phyloP scores from a whole-genome alignment of 169 alveolate genomes.

The Eimeria necatrix region DNA sequence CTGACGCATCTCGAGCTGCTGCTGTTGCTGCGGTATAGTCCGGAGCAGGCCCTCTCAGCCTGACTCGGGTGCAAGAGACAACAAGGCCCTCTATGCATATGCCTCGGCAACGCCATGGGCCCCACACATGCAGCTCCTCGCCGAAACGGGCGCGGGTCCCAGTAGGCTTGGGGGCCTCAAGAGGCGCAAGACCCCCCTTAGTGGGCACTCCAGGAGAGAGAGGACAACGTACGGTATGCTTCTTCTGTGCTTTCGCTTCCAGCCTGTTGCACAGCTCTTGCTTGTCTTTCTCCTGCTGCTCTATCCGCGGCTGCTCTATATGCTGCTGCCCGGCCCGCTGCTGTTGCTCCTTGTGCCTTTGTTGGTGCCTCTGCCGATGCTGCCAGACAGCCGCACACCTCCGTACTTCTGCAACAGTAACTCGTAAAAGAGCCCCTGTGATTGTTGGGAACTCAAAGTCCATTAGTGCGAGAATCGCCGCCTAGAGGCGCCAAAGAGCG shows the following conservation, averaged over 20 bases:
- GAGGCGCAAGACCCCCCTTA: background rate
- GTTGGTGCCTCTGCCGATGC: background rate
- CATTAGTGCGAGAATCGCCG: background rate
- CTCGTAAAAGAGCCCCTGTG: slow-evolving; percentile 3
- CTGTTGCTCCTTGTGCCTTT: background rate
- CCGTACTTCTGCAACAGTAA: background rate
- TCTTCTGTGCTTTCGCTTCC: no score
- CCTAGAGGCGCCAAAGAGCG: no score
- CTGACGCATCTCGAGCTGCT: background rate
- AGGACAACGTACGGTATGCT: no score
- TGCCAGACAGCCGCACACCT: background rate
- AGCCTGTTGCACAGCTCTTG: no score
- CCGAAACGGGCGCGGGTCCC: background rate
- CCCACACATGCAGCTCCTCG: background rate
- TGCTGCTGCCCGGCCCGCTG: background rate
- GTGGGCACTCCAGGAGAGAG: no score
- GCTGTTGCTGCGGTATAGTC: background rate
- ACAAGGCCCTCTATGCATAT: background rate
- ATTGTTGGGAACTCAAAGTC: background rate
- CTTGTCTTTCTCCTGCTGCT: background rate
- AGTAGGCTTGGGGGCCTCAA: background rate
- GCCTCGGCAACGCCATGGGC: background rate
- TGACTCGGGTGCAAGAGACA: background rate
- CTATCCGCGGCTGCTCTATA: background rate
- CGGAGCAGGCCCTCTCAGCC: slow-evolving; percentile 17